phyloP scores from a whole-genome alignment of 2,329 filamentous ascomycete genomes.

The Huntiella omanensis region DNA sequence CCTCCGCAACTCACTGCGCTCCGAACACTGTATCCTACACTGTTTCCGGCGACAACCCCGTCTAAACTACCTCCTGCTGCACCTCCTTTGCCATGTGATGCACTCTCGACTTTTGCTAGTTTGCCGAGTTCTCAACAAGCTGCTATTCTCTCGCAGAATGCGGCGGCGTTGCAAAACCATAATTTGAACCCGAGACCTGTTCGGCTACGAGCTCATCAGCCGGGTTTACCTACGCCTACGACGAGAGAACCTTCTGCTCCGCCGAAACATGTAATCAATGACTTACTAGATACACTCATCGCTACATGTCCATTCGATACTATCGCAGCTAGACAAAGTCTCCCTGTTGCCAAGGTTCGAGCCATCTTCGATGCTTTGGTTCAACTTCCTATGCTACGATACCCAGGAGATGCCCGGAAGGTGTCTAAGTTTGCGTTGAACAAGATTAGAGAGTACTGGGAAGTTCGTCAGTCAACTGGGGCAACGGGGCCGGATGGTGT shows the following conservation, averaged over 20 bases:
- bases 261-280: constrained; percentile 24
- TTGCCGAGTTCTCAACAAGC: not conserved
- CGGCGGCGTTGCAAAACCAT: not conserved
- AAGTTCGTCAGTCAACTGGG: constrained; percentile 21
- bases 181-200: not conserved
- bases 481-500: not conserved
- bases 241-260: not conserved
- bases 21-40: not conserved
- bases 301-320: constrained; percentile 26
- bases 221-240: not conserved
- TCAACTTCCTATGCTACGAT: constrained; percentile 27
- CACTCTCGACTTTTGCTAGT: not conserved
- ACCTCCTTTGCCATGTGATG: not conserved
- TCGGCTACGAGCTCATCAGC: not conserved
- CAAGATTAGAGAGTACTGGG: constrained; percentile 25
- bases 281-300: constrained; percentile 30
- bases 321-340: constrained; percentile 26
- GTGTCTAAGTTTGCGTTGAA: constrained; percentile 23
- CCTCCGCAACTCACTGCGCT: not conserved
- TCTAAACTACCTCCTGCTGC: not conserved
- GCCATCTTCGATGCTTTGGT: constrained; percentile 30
- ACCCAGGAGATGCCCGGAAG: constrained; percentile 23
- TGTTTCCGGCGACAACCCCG: not conserved
- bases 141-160: not conserved
- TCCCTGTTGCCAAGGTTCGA: constrained; percentile 24